A percentile compares a stretch with the other conserved stretches of the same genome.
These are phyloP conservation scores for Oryza coarctata DNA, from an alignment of 176 grass and related monocot species.

Conservation along the genomic window DNA sequence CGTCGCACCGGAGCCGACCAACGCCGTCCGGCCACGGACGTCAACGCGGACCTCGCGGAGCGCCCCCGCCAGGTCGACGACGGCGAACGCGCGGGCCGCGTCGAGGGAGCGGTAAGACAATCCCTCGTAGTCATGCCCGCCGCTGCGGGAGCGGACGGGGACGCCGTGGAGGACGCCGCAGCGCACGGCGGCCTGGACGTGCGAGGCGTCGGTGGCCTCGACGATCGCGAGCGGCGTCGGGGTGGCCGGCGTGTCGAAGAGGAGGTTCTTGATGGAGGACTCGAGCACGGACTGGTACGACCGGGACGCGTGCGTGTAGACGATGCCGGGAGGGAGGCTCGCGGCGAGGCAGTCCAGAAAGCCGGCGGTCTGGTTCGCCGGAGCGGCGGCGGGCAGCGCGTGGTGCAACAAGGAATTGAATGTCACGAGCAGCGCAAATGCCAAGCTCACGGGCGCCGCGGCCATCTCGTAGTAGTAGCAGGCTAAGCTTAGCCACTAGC, in stretches of 20 bases:
- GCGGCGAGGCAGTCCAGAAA: constrained; percentile 53
- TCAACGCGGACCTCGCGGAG: constrained; percentile 42
- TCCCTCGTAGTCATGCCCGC: constrained; percentile 80
- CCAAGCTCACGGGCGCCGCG: neutral
- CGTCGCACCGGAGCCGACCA: constrained; percentile 62
- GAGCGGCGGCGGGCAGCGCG: neutral
- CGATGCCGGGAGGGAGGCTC: constrained; percentile 8
- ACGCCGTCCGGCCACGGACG: constrained; percentile 21
- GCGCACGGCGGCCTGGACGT: constrained; percentile 52
- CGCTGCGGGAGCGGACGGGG: constrained; percentile 49
- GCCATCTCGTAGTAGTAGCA: neutral
- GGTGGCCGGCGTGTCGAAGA: constrained; percentile 49
- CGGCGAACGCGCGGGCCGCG: constrained; percentile 23
- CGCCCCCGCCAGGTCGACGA: constrained; percentile 39
- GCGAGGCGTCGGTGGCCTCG: constrained; percentile 26
- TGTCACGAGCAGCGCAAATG: neutral
- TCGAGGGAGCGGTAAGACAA: constrained; percentile 55
- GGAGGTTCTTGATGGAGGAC: constrained; percentile 61
- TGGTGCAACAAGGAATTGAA: neutral
- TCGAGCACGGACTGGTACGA: constrained; percentile 49
- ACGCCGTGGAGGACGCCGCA: constrained; percentile 45
- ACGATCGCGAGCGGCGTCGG: constrained; percentile 54
- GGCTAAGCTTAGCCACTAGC: too few relatives aligned
- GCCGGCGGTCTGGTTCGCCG: constrained; percentile 6
- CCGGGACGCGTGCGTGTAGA: constrained; percentile 21